Percentiles rank a stretch among this genome's conserved stretches.
Evolutionary conservation across 2,329 filamentous ascomycete genomes (phyloP).

Genomic region (Botrytis medusae): DNA sequence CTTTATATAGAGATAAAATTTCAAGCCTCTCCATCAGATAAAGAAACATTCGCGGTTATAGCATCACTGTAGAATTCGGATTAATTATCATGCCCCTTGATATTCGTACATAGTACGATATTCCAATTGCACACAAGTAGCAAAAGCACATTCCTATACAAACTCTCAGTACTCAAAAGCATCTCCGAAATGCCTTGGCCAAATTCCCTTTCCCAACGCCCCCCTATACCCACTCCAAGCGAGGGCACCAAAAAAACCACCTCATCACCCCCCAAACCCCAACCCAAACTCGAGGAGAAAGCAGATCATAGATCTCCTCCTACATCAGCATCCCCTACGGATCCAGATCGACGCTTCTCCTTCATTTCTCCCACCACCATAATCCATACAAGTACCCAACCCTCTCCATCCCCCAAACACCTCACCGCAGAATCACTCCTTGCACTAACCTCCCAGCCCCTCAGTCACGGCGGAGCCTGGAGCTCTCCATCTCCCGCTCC

Average conservation of each 20-base stretch:
- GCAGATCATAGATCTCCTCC: not conserved
- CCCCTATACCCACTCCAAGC: too few relatives aligned
- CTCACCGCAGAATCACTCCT: not conserved
- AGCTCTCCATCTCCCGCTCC: not conserved
- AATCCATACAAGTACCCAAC: not conserved
- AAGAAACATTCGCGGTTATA: not conserved
- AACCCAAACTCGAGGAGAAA: not conserved
- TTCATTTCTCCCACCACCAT: not conserved
- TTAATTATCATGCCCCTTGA: not conserved
- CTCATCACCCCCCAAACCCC: not conserved
- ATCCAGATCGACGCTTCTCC: not conserved
- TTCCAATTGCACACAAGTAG: not conserved
- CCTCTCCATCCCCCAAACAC: not conserved
- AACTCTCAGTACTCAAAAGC: not conserved
- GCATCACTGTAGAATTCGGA: not conserved
- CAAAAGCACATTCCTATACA: not conserved
- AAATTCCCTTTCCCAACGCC: not conserved
- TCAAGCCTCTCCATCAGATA: not conserved
- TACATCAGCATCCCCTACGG: not conserved
- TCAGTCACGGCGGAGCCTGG: constrained; percentile 5
- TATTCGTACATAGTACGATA: not conserved
- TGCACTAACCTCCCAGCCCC: not conserved
- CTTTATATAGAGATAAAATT: not conserved
- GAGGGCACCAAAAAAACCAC: not conserved
- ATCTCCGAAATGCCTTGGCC: not conserved